phyloP scores from a whole-genome alignment of 73 alveolate genomes.

The Blepharisma japonicum region DNA sequence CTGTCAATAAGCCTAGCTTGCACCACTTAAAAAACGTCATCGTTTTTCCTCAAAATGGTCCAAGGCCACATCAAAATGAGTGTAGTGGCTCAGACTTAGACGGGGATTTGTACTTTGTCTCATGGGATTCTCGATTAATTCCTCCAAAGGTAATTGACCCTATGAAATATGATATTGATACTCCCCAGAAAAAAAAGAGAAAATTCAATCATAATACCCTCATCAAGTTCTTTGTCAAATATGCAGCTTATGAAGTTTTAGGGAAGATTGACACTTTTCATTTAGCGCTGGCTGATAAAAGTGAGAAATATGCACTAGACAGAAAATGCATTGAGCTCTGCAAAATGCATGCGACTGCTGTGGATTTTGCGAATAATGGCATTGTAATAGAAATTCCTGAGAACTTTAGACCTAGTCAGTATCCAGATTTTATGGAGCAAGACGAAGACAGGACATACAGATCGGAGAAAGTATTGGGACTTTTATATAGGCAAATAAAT shows the following conservation, averaged over 20 bases:
- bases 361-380: slow-evolving; percentile 75
- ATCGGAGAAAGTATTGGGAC: slow-evolving; percentile 49
- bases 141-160: slow-evolving; percentile 17
- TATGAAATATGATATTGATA: not conserved
- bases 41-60: slow-evolving; percentile 77
- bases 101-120: slow-evolving; percentile 78
- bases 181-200: slow-evolving; percentile 42
- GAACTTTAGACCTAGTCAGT: slow-evolving; percentile 33
- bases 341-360: slow-evolving; percentile 60
- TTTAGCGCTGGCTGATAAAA: slow-evolving; percentile 64
- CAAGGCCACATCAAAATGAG: slow-evolving; percentile 64
- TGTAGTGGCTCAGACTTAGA: slow-evolving; percentile 87
- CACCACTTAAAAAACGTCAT: slow-evolving; percentile 64
- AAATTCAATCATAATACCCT: slow-evolving; percentile 39
- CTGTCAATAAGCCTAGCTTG: slow-evolving; percentile 47
- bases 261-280: slow-evolving; percentile 66
- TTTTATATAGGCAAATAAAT: slow-evolving; percentile 53
- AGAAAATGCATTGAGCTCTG: slow-evolving; percentile 56
- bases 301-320: slow-evolving; percentile 48
- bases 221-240: slow-evolving; percentile 51
- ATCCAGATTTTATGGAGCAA: slow-evolving; percentile 57
- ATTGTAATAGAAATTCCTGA: slow-evolving; percentile 34
- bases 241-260: slow-evolving; percentile 49
- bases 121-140: slow-evolving; percentile 58
- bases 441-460: slow-evolving; percentile 13